Evolutionary conservation across 371 early-diverging fungal species (phyloP), one percentile per base, ranked within the genome.

Genomic region (Mortierella sp.): DNA sequence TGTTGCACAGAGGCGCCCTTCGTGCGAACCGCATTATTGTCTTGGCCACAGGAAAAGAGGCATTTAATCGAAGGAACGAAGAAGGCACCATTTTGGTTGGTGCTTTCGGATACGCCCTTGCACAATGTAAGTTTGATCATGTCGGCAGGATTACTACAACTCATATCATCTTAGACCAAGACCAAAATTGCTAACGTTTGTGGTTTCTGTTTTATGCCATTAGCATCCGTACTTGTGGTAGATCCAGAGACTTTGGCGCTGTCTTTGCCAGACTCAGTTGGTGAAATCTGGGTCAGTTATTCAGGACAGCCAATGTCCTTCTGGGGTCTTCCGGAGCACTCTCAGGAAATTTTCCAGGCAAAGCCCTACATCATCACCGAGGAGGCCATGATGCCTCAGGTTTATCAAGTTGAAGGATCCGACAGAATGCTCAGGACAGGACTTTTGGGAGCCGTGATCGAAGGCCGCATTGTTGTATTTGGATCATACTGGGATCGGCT

Each of bases 271-370:
- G 93, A 95, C 79, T 87, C 89, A 0, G 90, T 97, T 46, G 97
- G 97, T 28, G 97, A 97, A 82, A 89, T 97, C 11, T 97, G 97
- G 96, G 89, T 96, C 10, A 92, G 93, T 79, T 92, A 94, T 0
- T 93, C 94, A 28, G 91, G 91, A 19, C 77, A 96, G 53, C 93
- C 94, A 3, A 93, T 92, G 26, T 94, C 95, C 0, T 96, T 96
- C 83, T 96, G 95, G 96, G 93, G 90, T 8, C 88, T 96, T 61
- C 94, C 95, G 3, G 91, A 91, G 71, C 91, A 94, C 31, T 94
- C 93, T 10, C 92, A 94, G 54, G 91, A 91, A 37, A 90, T 95
- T 2, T 96, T 96, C 80, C 90, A 92, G 69, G 96, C 95, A 0
- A 88, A 89, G 10, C 90, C 93, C 0, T 82, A 90, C 34, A 69